phyloP scores from a whole-genome alignment of 148 eudicot species.

The Fallopia convolvulus region DNA sequence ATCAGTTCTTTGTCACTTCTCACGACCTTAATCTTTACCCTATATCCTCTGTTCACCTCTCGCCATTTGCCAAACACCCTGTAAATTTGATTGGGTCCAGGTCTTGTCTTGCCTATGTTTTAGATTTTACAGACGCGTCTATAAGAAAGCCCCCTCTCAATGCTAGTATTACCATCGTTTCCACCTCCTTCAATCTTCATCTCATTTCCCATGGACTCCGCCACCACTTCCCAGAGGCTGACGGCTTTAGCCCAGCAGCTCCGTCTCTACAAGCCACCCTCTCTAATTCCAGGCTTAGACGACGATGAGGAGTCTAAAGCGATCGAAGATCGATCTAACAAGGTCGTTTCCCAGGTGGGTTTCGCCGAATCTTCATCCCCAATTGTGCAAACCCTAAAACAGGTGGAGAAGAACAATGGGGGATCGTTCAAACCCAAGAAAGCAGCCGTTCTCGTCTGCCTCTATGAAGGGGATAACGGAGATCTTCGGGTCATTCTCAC shows the following conservation, averaged over 20 bases:
- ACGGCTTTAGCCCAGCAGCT: slow-evolving; percentile 28
- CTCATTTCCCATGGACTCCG: background rate
- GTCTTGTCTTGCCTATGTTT: too few relatives aligned
- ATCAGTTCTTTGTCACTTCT: too few relatives aligned
- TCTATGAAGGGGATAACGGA: slow-evolving; percentile 43
- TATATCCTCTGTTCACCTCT: too few relatives aligned
- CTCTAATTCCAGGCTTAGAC: background rate
- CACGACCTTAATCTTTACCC: too few relatives aligned
- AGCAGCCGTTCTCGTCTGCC: slow-evolving; percentile 74
- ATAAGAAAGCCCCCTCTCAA: background rate
- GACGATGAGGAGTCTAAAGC: background rate
- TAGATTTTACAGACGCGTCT: background rate
- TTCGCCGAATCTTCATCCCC: slow-evolving; percentile 16
- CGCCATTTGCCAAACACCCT: too few relatives aligned
- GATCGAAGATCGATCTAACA: background rate
- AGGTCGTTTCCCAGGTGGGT: slow-evolving; percentile 14
- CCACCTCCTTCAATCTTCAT: background rate
- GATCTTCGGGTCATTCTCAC: slow-evolving; percentile 53
- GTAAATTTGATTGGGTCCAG: too few relatives aligned
- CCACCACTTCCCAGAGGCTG: slow-evolving; percentile 20
- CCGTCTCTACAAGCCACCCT: slow-evolving; percentile 34
- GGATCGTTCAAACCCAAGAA: slow-evolving; percentile 22
- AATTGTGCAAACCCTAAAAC: slow-evolving; percentile 5
- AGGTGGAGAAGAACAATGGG: slow-evolving; percentile 1
- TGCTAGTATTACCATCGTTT: background rate